Conservation (phyloP, 345 rosid species). For the Rubroshorea leprosula region DNA sequence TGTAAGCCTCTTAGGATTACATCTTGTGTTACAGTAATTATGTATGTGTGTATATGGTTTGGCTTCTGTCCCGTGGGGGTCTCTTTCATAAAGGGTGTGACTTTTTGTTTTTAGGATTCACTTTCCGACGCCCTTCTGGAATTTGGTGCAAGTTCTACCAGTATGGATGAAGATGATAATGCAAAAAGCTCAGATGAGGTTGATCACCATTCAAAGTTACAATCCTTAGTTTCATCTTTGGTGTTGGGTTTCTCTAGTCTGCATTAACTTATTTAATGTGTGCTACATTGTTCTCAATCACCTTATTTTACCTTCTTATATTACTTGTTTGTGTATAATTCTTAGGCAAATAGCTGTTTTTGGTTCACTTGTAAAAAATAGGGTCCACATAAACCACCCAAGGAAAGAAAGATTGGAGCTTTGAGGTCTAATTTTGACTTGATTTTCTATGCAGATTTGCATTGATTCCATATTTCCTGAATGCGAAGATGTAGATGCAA, state of each 20-base stretch:
- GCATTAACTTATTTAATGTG: too few species aligned
- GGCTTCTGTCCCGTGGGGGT: neutral
- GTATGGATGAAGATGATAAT: conserved; percentile 44
- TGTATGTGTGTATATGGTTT: neutral
- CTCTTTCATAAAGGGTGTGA: neutral
- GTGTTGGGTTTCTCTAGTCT: too few species aligned
- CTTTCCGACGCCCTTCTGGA: conserved; percentile 76
- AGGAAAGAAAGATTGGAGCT: neutral
- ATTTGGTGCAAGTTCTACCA: conserved; percentile 76
- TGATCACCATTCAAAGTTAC: neutral
- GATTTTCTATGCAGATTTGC: conserved; percentile 37
- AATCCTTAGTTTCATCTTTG: neutral
- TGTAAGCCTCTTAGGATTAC: conserved; percentile 28
- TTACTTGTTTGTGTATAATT: too few species aligned
- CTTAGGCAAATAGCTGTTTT: too few species aligned
- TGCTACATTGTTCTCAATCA: too few species aligned
- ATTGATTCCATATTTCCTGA: conserved; percentile 67
- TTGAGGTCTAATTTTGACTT: neutral
- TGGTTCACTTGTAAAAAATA: too few species aligned
- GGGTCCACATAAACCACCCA: too few species aligned
- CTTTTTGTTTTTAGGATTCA: conserved; percentile 42
- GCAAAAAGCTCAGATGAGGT: conserved; percentile 53
- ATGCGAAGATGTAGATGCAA: conserved; percentile 43
- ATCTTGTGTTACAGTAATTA: neutral
- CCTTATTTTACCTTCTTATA: too few species aligned